phyloP scores from a whole-genome alignment of 208 protist species.

The Trichomonas vaginalis region DNA sequence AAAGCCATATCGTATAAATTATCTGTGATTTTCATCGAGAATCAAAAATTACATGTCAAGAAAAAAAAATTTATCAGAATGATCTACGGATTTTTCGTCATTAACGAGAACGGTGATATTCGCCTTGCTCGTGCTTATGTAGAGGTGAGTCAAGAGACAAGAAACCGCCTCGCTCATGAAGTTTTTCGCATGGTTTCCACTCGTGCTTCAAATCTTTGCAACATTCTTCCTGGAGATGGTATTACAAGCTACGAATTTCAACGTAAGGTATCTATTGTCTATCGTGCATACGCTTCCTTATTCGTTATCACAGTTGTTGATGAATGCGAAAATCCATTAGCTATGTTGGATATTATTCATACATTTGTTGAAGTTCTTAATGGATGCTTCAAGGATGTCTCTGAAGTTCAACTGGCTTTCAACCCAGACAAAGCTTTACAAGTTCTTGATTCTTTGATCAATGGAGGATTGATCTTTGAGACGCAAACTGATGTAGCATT shows the following conservation, averaged over 20 bases:
- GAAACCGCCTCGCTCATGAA: background rate
- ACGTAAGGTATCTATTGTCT: background rate
- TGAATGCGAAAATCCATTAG: background rate
- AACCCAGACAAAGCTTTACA: conserved; percentile 4
- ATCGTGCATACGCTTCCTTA: background rate
- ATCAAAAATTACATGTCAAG: no score
- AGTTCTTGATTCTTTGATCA: background rate
- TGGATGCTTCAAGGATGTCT: conserved; percentile 4
- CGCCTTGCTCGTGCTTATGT: background rate
- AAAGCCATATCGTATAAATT: no score
- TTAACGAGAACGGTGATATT: background rate
- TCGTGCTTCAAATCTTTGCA: background rate
- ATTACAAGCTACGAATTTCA: conserved; percentile 11
- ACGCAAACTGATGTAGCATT: background rate
- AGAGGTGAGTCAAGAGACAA: background rate
- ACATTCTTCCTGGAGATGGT: background rate
- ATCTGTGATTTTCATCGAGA: no score
- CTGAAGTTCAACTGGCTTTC: background rate
- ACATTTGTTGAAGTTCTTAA: conserved; percentile 16
- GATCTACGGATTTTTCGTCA: conserved; percentile 5
- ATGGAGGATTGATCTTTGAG: background rate
- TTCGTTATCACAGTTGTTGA: background rate
- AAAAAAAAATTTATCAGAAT: no score
- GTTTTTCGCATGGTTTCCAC: background rate
- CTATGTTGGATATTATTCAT: conserved; percentile 4